These are phyloP conservation scores for Mariannaea sp. DNA, from an alignment of 2,329 filamentous ascomycete genomes.

Conservation along the genomic window DNA sequence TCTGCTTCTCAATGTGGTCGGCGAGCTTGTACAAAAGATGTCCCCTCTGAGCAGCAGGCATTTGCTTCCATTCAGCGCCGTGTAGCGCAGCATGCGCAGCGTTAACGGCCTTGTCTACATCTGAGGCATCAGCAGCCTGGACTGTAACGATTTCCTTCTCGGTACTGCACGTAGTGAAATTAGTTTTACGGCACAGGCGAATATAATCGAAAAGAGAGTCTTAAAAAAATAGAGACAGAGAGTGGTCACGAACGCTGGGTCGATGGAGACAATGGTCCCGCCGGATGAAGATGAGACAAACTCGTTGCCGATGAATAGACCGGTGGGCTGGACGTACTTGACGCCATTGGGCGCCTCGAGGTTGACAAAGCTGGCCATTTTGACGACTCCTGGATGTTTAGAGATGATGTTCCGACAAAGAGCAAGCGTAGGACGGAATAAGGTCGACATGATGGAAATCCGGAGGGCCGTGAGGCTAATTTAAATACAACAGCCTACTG, in stretches of 20 bases:
- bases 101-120: constrained; percentile 39
- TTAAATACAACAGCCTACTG: constrained; percentile 10
- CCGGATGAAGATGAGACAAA: constrained; percentile 58
- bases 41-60: constrained; percentile 68
- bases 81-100: constrained; percentile 69
- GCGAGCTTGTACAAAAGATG: constrained; percentile 71
- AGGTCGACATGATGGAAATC: constrained; percentile 2
- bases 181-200: no score
- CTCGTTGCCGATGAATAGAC: constrained; percentile 85
- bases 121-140: constrained; percentile 36
- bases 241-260: constrained; percentile 36
- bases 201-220: no score
- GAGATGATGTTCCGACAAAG: constrained; percentile 16
- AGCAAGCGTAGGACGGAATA: constrained; percentile 20
- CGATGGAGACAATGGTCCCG: constrained; percentile 37
- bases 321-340: constrained; percentile 73
- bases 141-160: constrained; percentile 39
- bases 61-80: constrained; percentile 68
- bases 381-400: constrained; percentile 20
- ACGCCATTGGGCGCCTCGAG: constrained; percentile 79
- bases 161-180: constrained; percentile 27
- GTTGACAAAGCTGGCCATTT: constrained; percentile 50
- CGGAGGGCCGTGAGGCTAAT: background rate
- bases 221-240: no score
- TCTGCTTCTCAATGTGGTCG: constrained; percentile 62